Conservation (phyloP, 352 stramenopile genomes). For the Sclerospora graminicola region DNA sequence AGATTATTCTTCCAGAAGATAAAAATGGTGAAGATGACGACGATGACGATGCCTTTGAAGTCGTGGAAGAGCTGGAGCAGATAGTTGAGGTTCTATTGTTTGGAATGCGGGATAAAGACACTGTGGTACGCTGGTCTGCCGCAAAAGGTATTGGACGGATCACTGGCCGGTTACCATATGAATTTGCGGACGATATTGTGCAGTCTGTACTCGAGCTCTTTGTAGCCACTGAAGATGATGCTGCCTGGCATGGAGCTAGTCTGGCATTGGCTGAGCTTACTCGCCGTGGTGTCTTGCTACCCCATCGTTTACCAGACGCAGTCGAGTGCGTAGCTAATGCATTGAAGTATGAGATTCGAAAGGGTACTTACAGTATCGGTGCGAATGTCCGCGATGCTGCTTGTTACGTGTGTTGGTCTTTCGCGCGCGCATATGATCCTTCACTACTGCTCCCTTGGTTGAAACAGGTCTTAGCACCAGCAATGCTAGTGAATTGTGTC, state of each 20-base stretch:
- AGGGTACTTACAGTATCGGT: slow-evolving; percentile 92
- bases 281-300: slow-evolving; percentile 91
- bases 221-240: slow-evolving; percentile 86
- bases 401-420: slow-evolving; percentile 98
- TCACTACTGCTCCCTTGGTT: slow-evolving; percentile 87
- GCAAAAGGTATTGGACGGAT: slow-evolving; percentile 98
- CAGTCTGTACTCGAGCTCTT: slow-evolving; percentile 93
- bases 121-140: slow-evolving; percentile 96
- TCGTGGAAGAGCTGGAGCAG: slow-evolving; percentile 96
- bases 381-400: slow-evolving; percentile 96
- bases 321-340: slow-evolving; percentile 88
- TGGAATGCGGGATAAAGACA: slow-evolving; percentile 90
- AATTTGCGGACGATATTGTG: slow-evolving; percentile 95
- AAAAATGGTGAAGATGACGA: slow-evolving; percentile 23
- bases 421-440: slow-evolving; percentile 92
- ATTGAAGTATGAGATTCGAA: slow-evolving; percentile 92
- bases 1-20: slow-evolving; percentile 1
- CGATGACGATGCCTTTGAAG: slow-evolving; percentile 46
- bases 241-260: slow-evolving; percentile 96
- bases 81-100: slow-evolving; percentile 89
- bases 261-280: slow-evolving; percentile 94
- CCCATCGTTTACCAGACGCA: slow-evolving; percentile 84
- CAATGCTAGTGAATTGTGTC: slow-evolving; percentile 91
- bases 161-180: slow-evolving; percentile 88
- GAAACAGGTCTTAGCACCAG: slow-evolving; percentile 72